These are phyloP conservation scores for Passiflora organensis DNA, from an alignment of 345 rosid genomes.

Conservation along the genomic window DNA sequence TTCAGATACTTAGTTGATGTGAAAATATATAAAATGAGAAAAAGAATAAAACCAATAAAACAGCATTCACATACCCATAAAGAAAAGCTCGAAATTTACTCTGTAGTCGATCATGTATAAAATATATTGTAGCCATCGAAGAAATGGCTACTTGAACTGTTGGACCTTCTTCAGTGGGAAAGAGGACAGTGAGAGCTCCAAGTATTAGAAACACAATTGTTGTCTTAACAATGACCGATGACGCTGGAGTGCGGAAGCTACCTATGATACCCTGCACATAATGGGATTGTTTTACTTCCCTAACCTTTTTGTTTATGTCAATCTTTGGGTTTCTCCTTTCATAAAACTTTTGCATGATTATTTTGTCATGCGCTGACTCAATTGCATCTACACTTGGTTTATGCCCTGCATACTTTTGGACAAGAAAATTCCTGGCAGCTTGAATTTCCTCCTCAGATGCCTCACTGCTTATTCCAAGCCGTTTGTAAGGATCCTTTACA, in stretches of 20 bases:
- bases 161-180: constrained; percentile 98
- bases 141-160: constrained; percentile 84
- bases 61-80: constrained; percentile 54
- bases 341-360: constrained; percentile 85
- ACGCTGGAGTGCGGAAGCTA: constrained; percentile 75
- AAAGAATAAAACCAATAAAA: not conserved
- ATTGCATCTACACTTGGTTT: constrained; percentile 91
- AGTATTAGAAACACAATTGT: constrained; percentile 61
- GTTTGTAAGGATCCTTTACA: constrained; percentile 73
- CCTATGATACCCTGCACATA: constrained; percentile 53
- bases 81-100: constrained; percentile 65
- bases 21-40: not conserved
- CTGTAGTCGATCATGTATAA: constrained; percentile 66
- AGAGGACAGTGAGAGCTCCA: constrained; percentile 65
- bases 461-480: constrained; percentile 86
- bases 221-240: constrained; percentile 53
- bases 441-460: constrained; percentile 97
- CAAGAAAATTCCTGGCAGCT: constrained; percentile 80
- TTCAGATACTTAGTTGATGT: not conserved
- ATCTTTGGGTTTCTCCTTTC: constrained; percentile 84
- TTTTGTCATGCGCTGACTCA: constrained; percentile 88
- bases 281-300: constrained; percentile 66
- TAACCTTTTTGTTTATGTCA: constrained; percentile 63
- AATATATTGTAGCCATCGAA: constrained; percentile 66
- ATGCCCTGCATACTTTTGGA: constrained; percentile 71